Base-by-base conservation (phyloP, 257 asterid species). In the Capsicum rhomboideum region DNA sequence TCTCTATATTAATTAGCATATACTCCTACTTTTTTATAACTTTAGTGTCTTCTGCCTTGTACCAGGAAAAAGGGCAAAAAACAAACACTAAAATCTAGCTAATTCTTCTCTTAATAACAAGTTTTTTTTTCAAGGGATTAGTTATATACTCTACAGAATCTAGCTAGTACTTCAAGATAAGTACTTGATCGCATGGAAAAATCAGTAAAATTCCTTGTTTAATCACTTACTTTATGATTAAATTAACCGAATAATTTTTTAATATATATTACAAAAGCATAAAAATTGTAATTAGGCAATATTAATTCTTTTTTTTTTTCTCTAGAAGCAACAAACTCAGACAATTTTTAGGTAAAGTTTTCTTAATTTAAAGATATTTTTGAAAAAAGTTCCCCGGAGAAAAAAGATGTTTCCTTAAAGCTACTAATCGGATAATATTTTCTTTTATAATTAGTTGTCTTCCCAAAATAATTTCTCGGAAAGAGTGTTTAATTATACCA, bases 1-100 rank as follows among this genome's bases (percentile, higher is more conserved):
- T 87, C 85, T 85, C 85, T 81, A 31, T 67, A 64, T 80, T 74
- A 17, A 68, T 68, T 68, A 68, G 89, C 87, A 83, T 81, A 52
- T 86, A 79, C 85, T 83, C 28, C 56, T n/a, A n/a, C n/a, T 67
- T 49, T 83, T 58, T 66, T 14, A 18, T 63, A 55, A 16, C 7
- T 28, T 16, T 68, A 53, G 50, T 80, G 14, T 79, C 58, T 61
- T 31, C 68, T 11, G 8, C 56, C 34, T 72, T 72, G 34, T n/a
- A 42, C 37, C 12, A 42, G n/a, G 34, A 71, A 40, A 72, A 71
- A 11, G 6, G 34, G 34, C 1, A n/a, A 72, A 42, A 14, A 2
- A n/a, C n/a, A n/a, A n/a, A n/a, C n/a, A n/a, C n/a, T n/a, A n/a
- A n/a, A n/a, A n/a, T n/a, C n/a, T n/a, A n/a, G n/a, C n/a, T n/a